Conservation (phyloP, 257 asterid species). For the Solanum gracilifrons region DNA sequence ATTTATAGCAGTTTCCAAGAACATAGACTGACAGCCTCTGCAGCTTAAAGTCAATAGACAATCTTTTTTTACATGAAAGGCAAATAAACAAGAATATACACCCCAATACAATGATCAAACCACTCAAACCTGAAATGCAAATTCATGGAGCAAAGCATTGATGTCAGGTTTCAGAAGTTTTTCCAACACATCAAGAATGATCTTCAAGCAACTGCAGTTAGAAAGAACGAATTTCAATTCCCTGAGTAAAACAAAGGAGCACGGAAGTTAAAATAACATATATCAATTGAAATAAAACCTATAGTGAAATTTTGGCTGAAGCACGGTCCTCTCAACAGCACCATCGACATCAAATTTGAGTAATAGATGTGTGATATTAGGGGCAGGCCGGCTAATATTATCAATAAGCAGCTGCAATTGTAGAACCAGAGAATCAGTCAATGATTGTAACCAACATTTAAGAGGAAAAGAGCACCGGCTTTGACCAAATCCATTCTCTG, state of each 20-base stretch:
- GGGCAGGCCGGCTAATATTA: slow-evolving; percentile 76
- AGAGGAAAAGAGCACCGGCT: background rate
- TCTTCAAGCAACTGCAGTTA: slow-evolving; percentile 77
- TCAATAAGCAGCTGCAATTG: slow-evolving; percentile 80
- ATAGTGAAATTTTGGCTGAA: slow-evolving; percentile 89
- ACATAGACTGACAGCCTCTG: background rate
- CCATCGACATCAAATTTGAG: slow-evolving; percentile 81
- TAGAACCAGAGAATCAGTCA: background rate
- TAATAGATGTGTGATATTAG: slow-evolving; percentile 75
- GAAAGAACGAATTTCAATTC: slow-evolving; percentile 11
- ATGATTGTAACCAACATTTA: background rate
- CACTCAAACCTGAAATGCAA: slow-evolving; percentile 74
- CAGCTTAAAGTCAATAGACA: background rate
- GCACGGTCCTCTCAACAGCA: slow-evolving; percentile 73
- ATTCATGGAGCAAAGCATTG: slow-evolving; percentile 86
- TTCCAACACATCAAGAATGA: slow-evolving; percentile 81
- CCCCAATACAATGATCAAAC: background rate
- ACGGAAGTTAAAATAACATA: background rate
- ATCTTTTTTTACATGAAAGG: background rate
- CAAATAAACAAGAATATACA: background rate
- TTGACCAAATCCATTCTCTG: background rate
- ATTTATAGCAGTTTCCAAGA: background rate
- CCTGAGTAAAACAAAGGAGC: background rate
- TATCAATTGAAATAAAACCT: slow-evolving; percentile 32
- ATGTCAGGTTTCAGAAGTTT: slow-evolving; percentile 69